These are phyloP conservation scores for Penicillium sp. DNA, from an alignment of 2,329 filamentous ascomycete species.

Conservation along the genomic window DNA sequence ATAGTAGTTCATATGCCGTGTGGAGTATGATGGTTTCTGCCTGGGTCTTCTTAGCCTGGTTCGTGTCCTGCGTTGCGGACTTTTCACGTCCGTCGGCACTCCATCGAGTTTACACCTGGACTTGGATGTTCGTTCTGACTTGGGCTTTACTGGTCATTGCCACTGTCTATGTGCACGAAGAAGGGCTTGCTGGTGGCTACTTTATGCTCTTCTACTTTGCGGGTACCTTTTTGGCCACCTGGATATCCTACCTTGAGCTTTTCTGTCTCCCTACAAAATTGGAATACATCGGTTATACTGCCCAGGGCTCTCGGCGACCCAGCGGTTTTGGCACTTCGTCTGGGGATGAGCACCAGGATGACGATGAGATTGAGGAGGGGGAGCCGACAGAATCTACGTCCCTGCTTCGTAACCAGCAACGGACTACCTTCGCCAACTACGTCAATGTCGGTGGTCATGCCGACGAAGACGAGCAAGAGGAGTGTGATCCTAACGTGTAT, in stretches of 20 bases:
- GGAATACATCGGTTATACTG: slow-evolving; percentile 64
- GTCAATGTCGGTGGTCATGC: slow-evolving; percentile 40
- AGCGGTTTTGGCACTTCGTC: slow-evolving; percentile 43
- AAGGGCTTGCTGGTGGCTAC: slow-evolving; percentile 74
- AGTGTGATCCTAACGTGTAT: slow-evolving; percentile 50
- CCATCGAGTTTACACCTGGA: slow-evolving; percentile 74
- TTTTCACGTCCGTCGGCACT: slow-evolving; percentile 82
- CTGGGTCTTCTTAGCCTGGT: slow-evolving; percentile 82
- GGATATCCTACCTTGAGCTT: slow-evolving; percentile 77
- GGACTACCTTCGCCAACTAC: slow-evolving; percentile 59
- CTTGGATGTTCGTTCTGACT: slow-evolving; percentile 79
- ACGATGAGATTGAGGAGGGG: slow-evolving; percentile 40
- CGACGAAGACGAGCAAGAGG: slow-evolving; percentile 28
- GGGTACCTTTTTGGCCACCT: slow-evolving; percentile 69
- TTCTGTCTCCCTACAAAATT: slow-evolving; percentile 73
- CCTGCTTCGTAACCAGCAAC: slow-evolving; percentile 52
- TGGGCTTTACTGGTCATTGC: slow-evolving; percentile 73
- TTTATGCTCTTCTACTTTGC: slow-evolving; percentile 78
- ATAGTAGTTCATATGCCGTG: slow-evolving; percentile 83
- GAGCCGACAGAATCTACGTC: slow-evolving; percentile 58
- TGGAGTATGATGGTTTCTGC: slow-evolving; percentile 85
- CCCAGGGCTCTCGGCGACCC: slow-evolving; percentile 41
- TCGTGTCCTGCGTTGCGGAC: slow-evolving; percentile 74
- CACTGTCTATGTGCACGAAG: slow-evolving; percentile 74
- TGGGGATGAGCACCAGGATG: slow-evolving; percentile 38